Evolutionary conservation across 768 basidiomycete species (phyloP).

Genomic region (Leccinum variicolor): DNA sequence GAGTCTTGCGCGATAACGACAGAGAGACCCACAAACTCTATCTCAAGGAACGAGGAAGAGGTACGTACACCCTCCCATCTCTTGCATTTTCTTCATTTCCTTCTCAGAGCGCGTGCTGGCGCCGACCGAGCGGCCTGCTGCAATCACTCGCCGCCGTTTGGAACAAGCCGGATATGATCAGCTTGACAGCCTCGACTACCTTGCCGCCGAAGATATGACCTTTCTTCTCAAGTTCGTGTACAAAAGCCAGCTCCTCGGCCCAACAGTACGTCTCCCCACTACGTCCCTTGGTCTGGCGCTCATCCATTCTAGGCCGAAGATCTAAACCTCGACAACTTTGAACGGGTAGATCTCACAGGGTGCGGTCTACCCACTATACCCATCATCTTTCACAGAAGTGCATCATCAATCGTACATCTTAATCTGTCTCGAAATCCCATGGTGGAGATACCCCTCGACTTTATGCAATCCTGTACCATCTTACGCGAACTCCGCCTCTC

Average conservation of each 20-base stretch:
- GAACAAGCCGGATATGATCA: slow-evolving; percentile 88
- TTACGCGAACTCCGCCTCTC: slow-evolving; percentile 84
- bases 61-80: slow-evolving; percentile 35
- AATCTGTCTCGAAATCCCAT: slow-evolving; percentile 93
- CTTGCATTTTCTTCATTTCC: neutral
- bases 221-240: slow-evolving; percentile 91
- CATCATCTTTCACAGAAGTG: slow-evolving; percentile 78
- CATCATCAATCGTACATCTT: slow-evolving; percentile 78
- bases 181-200: slow-evolving; percentile 71
- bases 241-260: slow-evolving; percentile 68
- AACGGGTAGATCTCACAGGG: slow-evolving; percentile 77
- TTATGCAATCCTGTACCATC: slow-evolving; percentile 82
- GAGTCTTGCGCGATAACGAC: slow-evolving; percentile 47
- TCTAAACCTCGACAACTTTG: slow-evolving; percentile 64
- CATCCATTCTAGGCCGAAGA: slow-evolving; percentile 61
- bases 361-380: slow-evolving; percentile 85
- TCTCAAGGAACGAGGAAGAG: slow-evolving; percentile 72
- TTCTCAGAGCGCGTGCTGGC: slow-evolving; percentile 76
- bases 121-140: slow-evolving; percentile 77
- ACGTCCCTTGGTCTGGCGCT: neutral
- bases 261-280: slow-evolving; percentile 45
- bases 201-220: slow-evolving; percentile 74
- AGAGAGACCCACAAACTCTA: slow-evolving; percentile 66
- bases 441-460: slow-evolving; percentile 94
- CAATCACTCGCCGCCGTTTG: slow-evolving; percentile 77